A percentile compares a stretch with the other conserved stretches of the same genome.
Evolutionary conservation across 1,284 basidiomycete species (phyloP).

Genomic region (Inonotus obliquus): DNA sequence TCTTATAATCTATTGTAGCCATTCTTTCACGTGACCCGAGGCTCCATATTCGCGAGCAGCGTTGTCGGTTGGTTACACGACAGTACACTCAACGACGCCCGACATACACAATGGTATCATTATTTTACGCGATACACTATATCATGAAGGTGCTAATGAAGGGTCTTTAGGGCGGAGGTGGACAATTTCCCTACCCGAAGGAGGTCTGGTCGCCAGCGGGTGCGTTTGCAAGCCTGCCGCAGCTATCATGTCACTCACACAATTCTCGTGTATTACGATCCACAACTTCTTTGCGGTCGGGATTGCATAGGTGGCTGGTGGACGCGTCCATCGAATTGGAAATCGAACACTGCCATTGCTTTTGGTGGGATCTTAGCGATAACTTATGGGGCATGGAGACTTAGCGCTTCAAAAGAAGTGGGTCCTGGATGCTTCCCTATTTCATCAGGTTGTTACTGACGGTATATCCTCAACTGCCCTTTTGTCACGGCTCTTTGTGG

Average conservation of each 20-base stretch:
- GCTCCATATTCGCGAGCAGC: too few relatives aligned
- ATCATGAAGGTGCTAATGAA: neutral
- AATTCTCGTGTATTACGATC: too few relatives aligned
- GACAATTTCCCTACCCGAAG: conserved; percentile 28
- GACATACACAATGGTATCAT: neutral
- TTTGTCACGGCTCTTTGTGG: neutral
- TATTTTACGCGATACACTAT: neutral
- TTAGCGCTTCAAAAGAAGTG: conserved; percentile 65
- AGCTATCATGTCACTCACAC: neutral
- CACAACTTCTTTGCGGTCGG: neutral
- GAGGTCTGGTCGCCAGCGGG: conserved; percentile 31
- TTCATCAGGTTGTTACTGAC: conserved; percentile 1
- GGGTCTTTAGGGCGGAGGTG: conserved; percentile 27
- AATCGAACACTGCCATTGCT: conserved; percentile 57
- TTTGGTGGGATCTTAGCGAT: conserved; percentile 52
- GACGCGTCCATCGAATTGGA: conserved; percentile 68
- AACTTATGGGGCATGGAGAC: conserved; percentile 53
- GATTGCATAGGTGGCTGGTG: conserved; percentile 62
- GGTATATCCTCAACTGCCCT: neutral
- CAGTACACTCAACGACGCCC: neutral
- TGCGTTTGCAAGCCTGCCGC: conserved; percentile 13
- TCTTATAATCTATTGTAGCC: too few relatives aligned
- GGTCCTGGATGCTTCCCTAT: conserved; percentile 23
- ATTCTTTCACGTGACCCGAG: too few relatives aligned
- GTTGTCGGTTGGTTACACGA: neutral